Evolutionary conservation across 2,329 filamentous ascomycete species (phyloP).

Genomic region (Pyrenophora seminiperda): DNA sequence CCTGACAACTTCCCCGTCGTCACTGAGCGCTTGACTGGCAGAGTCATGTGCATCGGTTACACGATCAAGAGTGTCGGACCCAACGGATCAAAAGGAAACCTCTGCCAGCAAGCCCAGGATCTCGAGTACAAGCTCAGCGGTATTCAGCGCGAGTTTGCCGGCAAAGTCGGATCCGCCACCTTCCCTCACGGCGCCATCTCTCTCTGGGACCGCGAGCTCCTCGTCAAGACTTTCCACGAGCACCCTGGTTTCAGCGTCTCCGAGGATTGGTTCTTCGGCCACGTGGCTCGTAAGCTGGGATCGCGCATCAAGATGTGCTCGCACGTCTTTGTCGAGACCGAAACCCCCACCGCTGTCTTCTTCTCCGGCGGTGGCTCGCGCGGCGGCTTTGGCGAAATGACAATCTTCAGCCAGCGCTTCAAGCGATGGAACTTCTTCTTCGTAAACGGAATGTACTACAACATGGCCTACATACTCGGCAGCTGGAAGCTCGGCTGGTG

Average conservation of each 20-base stretch:
- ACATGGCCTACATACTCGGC: constrained; percentile 54
- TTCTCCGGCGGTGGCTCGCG: constrained; percentile 48
- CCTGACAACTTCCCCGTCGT: constrained; percentile 22
- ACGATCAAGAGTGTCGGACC: constrained; percentile 55
- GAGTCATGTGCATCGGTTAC: constrained; percentile 52
- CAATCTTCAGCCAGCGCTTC: constrained; percentile 58
- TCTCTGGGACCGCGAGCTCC: constrained; percentile 55
- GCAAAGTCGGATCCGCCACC: constrained; percentile 54
- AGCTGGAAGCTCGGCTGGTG: constrained; percentile 57
- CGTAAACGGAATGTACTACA: constrained; percentile 56
- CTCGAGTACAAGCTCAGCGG: constrained; percentile 60
- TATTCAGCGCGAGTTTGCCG: constrained; percentile 53
- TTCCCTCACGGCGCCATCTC: constrained; percentile 60
- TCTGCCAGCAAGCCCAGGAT: constrained; percentile 53
- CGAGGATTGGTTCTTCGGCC: constrained; percentile 61
- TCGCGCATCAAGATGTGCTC: constrained; percentile 57
- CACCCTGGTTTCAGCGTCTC: constrained; percentile 58
- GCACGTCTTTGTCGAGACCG: constrained; percentile 58
- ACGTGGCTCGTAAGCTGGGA: constrained; percentile 53
- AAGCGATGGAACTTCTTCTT: constrained; percentile 61
- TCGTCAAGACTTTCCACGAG: constrained; percentile 54
- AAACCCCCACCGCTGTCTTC: constrained; percentile 55
- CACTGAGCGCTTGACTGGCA: constrained; percentile 17
- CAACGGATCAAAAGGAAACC: constrained; percentile 38
- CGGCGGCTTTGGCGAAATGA: constrained; percentile 60